A percentile compares a stretch with the other conserved stretches of the same genome.
phyloP scores from a whole-genome alignment of 768 basidiomycete species.

The Lactarius sanguifluus region DNA sequence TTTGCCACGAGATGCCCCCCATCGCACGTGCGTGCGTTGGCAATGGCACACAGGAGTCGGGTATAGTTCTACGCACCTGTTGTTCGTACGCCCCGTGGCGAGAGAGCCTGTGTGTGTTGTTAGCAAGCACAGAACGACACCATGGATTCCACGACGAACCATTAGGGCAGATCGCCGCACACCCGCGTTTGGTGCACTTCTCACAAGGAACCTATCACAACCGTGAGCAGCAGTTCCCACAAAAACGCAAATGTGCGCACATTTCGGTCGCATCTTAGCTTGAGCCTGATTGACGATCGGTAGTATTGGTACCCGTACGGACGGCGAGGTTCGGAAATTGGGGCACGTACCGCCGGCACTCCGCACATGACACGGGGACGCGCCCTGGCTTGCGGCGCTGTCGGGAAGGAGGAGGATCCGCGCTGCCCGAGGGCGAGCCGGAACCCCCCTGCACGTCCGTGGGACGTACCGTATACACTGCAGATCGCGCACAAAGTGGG shows the following conservation, averaged over 20 bases:
- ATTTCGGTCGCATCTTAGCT: constrained; percentile 65
- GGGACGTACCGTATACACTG: constrained; percentile 10
- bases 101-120: constrained; percentile 45
- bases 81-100: constrained; percentile 56
- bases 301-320: background rate
- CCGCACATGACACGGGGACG: constrained; percentile 37
- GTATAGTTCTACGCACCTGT: constrained; percentile 40
- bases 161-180: constrained; percentile 73
- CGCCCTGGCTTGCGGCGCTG: constrained; percentile 31
- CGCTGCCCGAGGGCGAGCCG: constrained; percentile 14
- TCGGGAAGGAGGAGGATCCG: constrained; percentile 13
- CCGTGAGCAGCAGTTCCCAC: background rate
- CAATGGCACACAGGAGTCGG: background rate
- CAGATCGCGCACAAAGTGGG: background rate
- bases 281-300: constrained; percentile 42
- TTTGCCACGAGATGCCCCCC: background rate
- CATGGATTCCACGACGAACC: constrained; percentile 40
- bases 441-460: background rate
- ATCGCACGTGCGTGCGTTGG: background rate
- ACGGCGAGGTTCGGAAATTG: background rate
- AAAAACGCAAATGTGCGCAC: constrained; percentile 37
- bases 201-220: constrained; percentile 65
- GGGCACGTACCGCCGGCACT: constrained; percentile 40
- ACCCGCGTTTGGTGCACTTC: constrained; percentile 74
- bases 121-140: constrained; percentile 17